Base-by-base conservation (phyloP, 129 eudicot species). In the Erigeron canadensis region DNA sequence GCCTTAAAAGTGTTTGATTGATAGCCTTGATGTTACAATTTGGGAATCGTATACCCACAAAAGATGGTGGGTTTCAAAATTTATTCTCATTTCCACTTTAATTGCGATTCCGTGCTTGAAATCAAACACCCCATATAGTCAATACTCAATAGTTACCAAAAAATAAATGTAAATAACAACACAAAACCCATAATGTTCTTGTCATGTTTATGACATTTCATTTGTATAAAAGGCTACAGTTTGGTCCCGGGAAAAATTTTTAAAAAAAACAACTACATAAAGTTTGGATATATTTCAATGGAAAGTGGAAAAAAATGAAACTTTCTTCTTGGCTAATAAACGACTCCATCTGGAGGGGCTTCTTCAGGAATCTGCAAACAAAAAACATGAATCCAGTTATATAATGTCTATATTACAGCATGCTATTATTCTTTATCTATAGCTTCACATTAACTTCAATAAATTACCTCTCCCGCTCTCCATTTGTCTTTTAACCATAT, bases 341-440 rank as follows among this genome's bases (percentile, higher is more conserved):
- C 73, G 37, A 75, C 81, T 71, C 45, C 71, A 53, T 62, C 82
- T 11, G 96, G 89, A 71, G 96, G 96, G 22, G 87, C 89, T 79
- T 86, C 87, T 66, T 88, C 96, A 16, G 96, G 96, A 53, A 88
- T 88, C 96, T 88, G 96, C 66, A 79, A 69, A n/a, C 55, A 42
- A 40, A 6, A 58, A 23, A 19, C 1, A 65, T 13, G 18, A 68
- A n/a, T 3, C 13, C 1, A 37, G 48, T 13, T 63, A 38, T 10
- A 39, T n/a, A n/a, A n/a, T n/a, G n/a, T n/a, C 7, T 63, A 38
- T 37, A 38, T 2, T 34, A 56, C 13, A 56, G 19, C 5, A 56
- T 8, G 9, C 57, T 15, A 15, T 16, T 13, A 11, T 2, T 62
- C 15, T 39, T 62, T 28, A 28, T 76, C 15, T 58, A 48, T n/a